A percentile compares a stretch with the other conserved stretches of the same genome.
Evolutionary conservation across 345 rosid species (phyloP).

Genomic region (Moricandia moricandioides): DNA sequence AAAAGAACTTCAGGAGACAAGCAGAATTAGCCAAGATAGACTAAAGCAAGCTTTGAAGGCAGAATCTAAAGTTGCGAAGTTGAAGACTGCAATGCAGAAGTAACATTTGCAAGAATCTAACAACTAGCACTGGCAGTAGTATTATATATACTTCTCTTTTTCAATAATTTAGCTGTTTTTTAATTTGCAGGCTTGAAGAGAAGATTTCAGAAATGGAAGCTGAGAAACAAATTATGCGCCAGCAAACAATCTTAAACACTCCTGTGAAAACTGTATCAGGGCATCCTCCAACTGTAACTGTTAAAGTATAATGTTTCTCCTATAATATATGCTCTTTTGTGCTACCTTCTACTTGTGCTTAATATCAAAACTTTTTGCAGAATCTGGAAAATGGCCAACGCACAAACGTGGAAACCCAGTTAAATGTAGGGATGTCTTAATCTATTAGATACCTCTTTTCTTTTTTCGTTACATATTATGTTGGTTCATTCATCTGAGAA

Average conservation of each 20-base stretch:
- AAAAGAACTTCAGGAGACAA: constrained; percentile 76
- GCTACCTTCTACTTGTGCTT: constrained; percentile 18
- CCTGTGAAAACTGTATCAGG: constrained; percentile 54
- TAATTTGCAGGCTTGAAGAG: constrained; percentile 79
- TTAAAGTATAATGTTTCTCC: constrained; percentile 45
- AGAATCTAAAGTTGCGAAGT: constrained; percentile 74
- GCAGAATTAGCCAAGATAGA: constrained; percentile 80
- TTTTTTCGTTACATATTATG: constrained; percentile 1
- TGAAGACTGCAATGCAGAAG: constrained; percentile 93
- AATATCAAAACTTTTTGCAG: constrained; percentile 46
- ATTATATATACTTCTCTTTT: constrained; percentile 6
- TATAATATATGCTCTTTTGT: background rate
- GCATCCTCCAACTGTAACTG: constrained; percentile 47
- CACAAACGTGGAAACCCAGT: constrained; percentile 48
- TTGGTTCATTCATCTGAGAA: constrained; percentile 9
- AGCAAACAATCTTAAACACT: constrained; percentile 56
- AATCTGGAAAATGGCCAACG: constrained; percentile 83
- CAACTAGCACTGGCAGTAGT: constrained; percentile 11
- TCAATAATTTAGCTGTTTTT: constrained; percentile 5
- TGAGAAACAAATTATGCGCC: constrained; percentile 82
- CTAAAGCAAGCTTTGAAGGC: constrained; percentile 90
- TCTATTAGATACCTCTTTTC: constrained; percentile 13
- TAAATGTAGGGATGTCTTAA: constrained; percentile 48
- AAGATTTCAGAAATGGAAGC: constrained; percentile 76
- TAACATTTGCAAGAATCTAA: constrained; percentile 33